Evolutionary conservation across 2,329 filamentous ascomycete genomes (phyloP).

Genomic region (Ophiostoma australiae): DNA sequence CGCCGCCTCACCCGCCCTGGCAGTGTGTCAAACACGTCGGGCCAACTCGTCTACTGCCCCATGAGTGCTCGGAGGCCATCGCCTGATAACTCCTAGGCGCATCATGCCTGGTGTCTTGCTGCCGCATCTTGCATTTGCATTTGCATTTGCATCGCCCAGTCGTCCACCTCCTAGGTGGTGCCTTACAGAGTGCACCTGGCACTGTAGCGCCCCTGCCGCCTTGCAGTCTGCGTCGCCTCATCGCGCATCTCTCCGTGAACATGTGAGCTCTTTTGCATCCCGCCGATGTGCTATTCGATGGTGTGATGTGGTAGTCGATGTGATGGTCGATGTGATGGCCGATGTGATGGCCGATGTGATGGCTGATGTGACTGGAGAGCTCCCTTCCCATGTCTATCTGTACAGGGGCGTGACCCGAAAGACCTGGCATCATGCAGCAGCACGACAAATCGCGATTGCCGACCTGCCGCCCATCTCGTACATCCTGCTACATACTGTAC

Average conservation of each 20-base stretch:
- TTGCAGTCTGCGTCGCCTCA: not conserved
- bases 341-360: not conserved
- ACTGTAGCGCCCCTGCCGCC: not conserved
- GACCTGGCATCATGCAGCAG: not conserved
- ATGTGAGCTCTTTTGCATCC: not conserved
- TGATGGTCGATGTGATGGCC: not conserved
- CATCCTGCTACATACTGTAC: not conserved
- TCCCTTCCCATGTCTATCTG: not conserved
- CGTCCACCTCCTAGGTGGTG: not conserved
- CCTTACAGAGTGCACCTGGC: not conserved
- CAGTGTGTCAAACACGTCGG: too few species aligned
- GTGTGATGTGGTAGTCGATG: not conserved
- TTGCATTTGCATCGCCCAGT: not conserved
- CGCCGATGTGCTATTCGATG: too few species aligned
- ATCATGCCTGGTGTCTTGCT: too few species aligned
- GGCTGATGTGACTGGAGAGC: not conserved
- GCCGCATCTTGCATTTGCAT: not conserved
- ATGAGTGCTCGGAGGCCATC: not conserved
- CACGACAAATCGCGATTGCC: slow-evolving; percentile 8
- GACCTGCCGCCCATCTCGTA: not conserved
- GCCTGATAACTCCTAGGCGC: too few species aligned
- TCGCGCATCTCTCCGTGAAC: not conserved
- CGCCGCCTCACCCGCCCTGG: not conserved
- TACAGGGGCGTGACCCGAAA: not conserved
- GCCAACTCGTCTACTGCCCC: not conserved